Conservation (phyloP, 345 rosid genomes). For the Eucalyptus marginata region DNA sequence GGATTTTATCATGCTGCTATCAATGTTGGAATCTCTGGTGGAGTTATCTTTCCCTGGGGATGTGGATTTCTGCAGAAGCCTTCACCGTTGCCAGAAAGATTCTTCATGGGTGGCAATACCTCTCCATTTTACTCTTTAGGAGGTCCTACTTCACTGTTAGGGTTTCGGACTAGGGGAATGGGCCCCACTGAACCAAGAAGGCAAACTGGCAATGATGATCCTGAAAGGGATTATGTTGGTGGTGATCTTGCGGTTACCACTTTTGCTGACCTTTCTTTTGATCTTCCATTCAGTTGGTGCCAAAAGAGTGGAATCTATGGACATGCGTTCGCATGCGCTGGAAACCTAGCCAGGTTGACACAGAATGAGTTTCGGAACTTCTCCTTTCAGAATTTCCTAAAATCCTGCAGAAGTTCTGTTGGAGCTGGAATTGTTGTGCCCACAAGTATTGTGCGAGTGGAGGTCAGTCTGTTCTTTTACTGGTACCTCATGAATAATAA, state of each 20-base stretch:
- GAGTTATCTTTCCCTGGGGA: conserved; percentile 76
- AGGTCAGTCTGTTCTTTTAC: conserved; percentile 28
- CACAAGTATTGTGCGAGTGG: conserved; percentile 69
- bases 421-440: conserved; percentile 91
- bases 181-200: conserved; percentile 80
- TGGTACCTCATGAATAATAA: not conserved
- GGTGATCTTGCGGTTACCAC: conserved; percentile 88
- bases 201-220: conserved; percentile 11
- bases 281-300: conserved; percentile 73
- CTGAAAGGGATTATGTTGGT: conserved; percentile 72
- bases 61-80: conserved; percentile 34
- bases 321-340: conserved; percentile 82
- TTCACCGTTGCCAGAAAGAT: conserved; percentile 75
- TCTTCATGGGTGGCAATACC: conserved; percentile 83
- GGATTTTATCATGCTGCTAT: conserved; percentile 66
- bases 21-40: conserved; percentile 70
- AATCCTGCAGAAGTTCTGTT: conserved; percentile 58
- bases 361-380: conserved; percentile 59
- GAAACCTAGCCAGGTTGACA: conserved; percentile 61
- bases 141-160: conserved; percentile 81
- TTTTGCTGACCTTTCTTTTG: conserved; percentile 89
- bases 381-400: conserved; percentile 34
- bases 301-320: conserved; percentile 88
- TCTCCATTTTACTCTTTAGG: conserved; percentile 75
- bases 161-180: conserved; percentile 68